Evolutionary conservation across 768 basidiomycete species (phyloP), one percentile per base, ranked within the genome.

Genomic region (Suillus tomentosus): DNA sequence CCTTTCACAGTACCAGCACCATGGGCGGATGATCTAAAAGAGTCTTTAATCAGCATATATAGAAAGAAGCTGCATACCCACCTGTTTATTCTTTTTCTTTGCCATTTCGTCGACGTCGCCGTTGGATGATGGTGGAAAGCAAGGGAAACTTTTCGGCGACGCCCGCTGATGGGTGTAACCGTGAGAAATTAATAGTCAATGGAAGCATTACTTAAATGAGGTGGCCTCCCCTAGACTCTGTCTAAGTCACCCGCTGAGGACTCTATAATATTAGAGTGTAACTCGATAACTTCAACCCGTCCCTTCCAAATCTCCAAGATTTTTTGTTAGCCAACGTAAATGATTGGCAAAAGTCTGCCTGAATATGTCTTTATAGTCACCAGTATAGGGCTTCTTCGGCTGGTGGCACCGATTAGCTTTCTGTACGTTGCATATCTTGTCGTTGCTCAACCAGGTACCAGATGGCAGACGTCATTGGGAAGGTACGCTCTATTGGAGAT

Each of bases 1-100:
- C 74, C 96, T 87, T 78, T 99, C 96, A 81, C 95, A 99, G 77
- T 99, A 99, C 96, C 96, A 98, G 80, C 96, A 98, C 95, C 96
- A 97, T 17, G 94, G 93, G 6, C 91, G 88, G 67, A 95, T 85
- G 67, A 94, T 78, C 93, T 95, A 65, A 10, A 39, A 22, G 40
- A 14, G 8, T 42, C 53, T 62, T 71, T 56, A 68, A 59, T 66
- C 48, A 17, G 24, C 15, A 3, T 42, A 5, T 43, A 34, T 14
- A 14, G n/a, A 27, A 34, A 3, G 5, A 39, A 4, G 66, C 45
- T 15, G 19, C 11, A 55, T 10, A 27, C 77, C 36, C 39, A 77
- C 82, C 79, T 81, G 80, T 71, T 83, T 85, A 62, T 74, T 84
- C 79, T 85, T 85, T 75, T 85, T 84, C 74, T 84, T 85, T 53